These are phyloP conservation scores for Pelargonium australe DNA, from an alignment of 441 rosid genomes.

Conservation along the genomic window DNA sequence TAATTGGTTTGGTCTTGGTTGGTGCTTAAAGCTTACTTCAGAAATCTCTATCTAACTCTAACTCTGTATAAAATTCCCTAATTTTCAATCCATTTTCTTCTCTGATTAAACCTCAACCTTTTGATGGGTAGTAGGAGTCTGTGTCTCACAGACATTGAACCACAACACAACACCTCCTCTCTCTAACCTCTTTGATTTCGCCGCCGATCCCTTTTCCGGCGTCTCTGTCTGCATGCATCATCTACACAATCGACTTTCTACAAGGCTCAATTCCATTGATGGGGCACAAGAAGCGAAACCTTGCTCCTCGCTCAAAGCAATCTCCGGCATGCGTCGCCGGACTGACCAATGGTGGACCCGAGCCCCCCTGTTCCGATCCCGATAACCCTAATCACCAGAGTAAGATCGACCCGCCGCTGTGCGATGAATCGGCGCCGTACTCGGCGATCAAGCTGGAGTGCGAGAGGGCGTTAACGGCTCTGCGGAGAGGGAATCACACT, in stretches of 20 bases:
- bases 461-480: conserved; percentile 70
- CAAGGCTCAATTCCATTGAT: conserved; percentile 30
- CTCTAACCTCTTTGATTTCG: conserved; percentile 27
- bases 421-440: conserved; percentile 18
- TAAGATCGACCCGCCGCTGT: conserved; percentile 27
- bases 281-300: conserved; percentile 73
- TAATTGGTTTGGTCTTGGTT: neutral
- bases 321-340: conserved; percentile 20
- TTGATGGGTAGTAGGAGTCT: conserved; percentile 24
- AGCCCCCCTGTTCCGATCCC: neutral
- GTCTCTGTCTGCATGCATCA: neutral
- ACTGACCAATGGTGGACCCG: conserved; percentile 24
- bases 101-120: conserved; percentile 17
- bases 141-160: conserved; percentile 20
- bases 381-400: conserved; percentile 5
- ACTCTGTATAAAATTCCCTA: neutral
- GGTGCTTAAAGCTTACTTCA: too few relatives aligned
- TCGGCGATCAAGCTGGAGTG: conserved; percentile 63
- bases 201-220: conserved; percentile 27
- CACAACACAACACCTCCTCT: conserved; percentile 19
- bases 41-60: neutral
- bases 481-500: conserved; percentile 73
- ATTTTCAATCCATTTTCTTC: neutral
- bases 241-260: conserved; percentile 24
- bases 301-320: conserved; percentile 53